Percentiles rank a stretch among this genome's conserved stretches.
These are phyloP conservation scores for Alternaria ethzedia DNA, from an alignment of 2,329 filamentous ascomycete genomes.

Conservation along the genomic window DNA sequence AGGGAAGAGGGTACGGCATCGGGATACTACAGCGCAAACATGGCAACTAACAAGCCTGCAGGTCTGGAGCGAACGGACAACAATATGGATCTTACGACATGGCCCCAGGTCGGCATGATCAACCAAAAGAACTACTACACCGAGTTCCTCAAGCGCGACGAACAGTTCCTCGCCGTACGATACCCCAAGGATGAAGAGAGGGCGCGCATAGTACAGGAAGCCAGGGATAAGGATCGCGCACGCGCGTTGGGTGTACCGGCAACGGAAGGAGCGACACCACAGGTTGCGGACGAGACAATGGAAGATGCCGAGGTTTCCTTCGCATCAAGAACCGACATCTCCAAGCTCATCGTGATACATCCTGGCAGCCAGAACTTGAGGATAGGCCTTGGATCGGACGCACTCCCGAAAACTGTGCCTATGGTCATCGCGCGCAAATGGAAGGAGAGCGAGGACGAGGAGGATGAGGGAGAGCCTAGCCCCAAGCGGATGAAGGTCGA, in stretches of 20 bases:
- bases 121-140: conserved; percentile 98
- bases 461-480: conserved; percentile 77
- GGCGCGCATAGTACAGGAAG: conserved; percentile 81
- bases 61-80: conserved; percentile 97
- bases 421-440: conserved; percentile 89
- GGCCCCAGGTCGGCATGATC: conserved; percentile 91
- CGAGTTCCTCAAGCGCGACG: conserved; percentile 97
- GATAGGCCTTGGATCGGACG: conserved; percentile 94
- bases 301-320: conserved; percentile 40
- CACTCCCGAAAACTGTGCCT: conserved; percentile 89
- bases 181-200: conserved; percentile 86
- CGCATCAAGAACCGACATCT: conserved; percentile 66
- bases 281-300: conserved; percentile 35
- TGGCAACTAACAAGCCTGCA: conserved; percentile 49
- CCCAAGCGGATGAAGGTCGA: conserved; percentile 70
- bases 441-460: conserved; percentile 80
- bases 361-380: conserved; percentile 94
- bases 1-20: conserved; percentile 61
- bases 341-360: conserved; percentile 93
- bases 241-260: conserved; percentile 73
- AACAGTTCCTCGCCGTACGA: conserved; percentile 88
- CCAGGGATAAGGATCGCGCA: conserved; percentile 85
- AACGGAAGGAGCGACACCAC: conserved; percentile 30
- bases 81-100: conserved; percentile 93
- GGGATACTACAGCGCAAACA: not conserved